Evolutionary conservation across 768 basidiomycete species (phyloP), one percentile per base, ranked within the genome.

Genomic region (Jaapia argillacea): DNA sequence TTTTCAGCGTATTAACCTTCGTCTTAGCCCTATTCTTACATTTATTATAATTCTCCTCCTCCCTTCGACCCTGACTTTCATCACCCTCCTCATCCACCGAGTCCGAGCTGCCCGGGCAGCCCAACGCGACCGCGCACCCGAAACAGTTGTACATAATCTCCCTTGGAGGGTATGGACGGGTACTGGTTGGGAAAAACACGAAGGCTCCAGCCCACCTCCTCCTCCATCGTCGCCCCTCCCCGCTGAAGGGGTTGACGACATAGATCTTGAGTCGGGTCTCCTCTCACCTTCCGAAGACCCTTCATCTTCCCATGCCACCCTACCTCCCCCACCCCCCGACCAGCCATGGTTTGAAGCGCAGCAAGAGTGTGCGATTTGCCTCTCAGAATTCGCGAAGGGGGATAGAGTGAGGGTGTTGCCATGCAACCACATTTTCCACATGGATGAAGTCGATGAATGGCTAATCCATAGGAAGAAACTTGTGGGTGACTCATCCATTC

Each of bases 351-450:
- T 86, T 50, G 84, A 85, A 57, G 62, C 71, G 3, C 88, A 92
- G 54, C 57, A 73, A 42, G 90, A 98, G 59, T 98, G 93, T 55
- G 87, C 91, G 25, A 97, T 98, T 43, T 98, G 94, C 58, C 71
- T 98, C 44, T 85, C 75, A 46, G 77, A 82, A 48, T 98, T 97
- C 53, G 77, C 67, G 31, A 79, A 79, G 55, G 92, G 92, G 2
- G 94, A 98, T 58, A 75, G 79, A 53, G 88, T 97, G 35, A 77
- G 93, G 52, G 87, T 93, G 41, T 58, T 97, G 31, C 94, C 94
- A 1, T 98, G 94, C 55, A 84, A 86, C 38, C 94, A 98, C 58
- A 80, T 98, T 43, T 98, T 96, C 65, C 94, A 98, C 62, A 74
- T 88, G 36, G 73, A 81, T 26, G 94, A 97, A 59, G 77, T 96